These are phyloP conservation scores for Biscogniauxia marginata DNA, from an alignment of 2,329 filamentous ascomycete species.

Conservation along the genomic window DNA sequence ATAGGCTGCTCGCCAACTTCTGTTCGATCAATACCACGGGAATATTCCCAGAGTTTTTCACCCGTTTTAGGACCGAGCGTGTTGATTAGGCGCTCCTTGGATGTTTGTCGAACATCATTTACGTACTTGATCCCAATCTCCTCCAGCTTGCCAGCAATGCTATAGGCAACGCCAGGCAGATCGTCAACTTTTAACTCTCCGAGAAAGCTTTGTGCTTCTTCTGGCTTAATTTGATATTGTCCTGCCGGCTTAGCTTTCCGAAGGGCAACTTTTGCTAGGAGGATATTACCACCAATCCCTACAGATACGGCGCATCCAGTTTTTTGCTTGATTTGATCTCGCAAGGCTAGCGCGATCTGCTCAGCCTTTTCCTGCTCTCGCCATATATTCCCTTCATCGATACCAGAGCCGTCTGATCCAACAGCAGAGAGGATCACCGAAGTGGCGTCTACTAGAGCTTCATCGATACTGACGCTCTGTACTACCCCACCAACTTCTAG, in stretches of 20 bases:
- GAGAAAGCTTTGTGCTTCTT: conserved; percentile 74
- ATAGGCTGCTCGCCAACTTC: conserved; percentile 84
- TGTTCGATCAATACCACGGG: conserved; percentile 79
- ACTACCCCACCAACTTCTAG: conserved; percentile 77
- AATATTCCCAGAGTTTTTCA: conserved; percentile 85
- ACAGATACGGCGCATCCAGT: conserved; percentile 89
- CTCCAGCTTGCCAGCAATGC: conserved; percentile 82
- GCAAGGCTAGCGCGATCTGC: conserved; percentile 64
- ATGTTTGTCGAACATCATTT: conserved; percentile 74
- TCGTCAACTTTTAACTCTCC: conserved; percentile 75
- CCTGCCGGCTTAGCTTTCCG: conserved; percentile 93
- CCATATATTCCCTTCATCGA: conserved; percentile 68
- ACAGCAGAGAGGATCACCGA: conserved; percentile 63
- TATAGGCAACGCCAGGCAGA: conserved; percentile 89
- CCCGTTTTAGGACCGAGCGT: conserved; percentile 88
- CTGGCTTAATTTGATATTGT: conserved; percentile 82
- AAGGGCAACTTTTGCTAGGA: conserved; percentile 87
- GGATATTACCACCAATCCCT: conserved; percentile 86
- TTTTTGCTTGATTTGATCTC: conserved; percentile 66
- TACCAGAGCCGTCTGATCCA: conserved; percentile 63
- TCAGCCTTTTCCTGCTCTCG: conserved; percentile 79
- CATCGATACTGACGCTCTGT: conserved; percentile 96
- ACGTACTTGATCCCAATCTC: conserved; percentile 81
- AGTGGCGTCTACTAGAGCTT: conserved; percentile 85
- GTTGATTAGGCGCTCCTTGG: conserved; percentile 72